Evolutionary conservation across 257 asterid genomes (phyloP).

Genomic region (Forsythia suspensa): DNA sequence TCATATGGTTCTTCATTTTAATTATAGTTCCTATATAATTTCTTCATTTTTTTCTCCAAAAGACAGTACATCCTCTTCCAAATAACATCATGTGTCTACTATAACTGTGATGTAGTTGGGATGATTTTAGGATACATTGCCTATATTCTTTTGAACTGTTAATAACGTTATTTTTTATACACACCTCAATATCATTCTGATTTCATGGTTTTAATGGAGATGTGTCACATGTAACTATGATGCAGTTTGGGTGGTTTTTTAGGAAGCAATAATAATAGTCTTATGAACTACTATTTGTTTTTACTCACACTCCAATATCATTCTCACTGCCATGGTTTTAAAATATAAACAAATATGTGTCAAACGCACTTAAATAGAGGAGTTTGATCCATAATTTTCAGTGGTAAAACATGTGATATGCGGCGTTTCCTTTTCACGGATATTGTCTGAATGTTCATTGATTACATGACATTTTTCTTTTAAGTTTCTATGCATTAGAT

Average conservation of each 20-base stretch:
- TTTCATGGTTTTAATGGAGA: background rate
- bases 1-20: background rate
- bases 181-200: background rate
- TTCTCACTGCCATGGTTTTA: background rate
- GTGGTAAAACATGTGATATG: slow-evolving; percentile 1
- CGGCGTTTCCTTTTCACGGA: background rate
- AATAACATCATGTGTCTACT: background rate
- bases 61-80: background rate
- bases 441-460: background rate
- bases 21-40: no score
- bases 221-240: background rate
- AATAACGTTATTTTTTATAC: no score
- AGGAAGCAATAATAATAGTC: background rate
- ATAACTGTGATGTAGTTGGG: background rate
- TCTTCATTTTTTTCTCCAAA: background rate
- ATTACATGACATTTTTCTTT: background rate
- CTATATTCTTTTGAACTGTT: background rate
- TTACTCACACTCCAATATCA: background rate
- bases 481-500: background rate
- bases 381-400: background rate
- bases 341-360: background rate
- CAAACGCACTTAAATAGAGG: background rate
- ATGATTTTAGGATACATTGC: background rate
- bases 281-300: background rate
- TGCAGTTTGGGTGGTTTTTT: background rate